Evolutionary conservation across 495 filamentous ascomycete genomes (phyloP).

Genomic region (Geoglossum glabrum): DNA sequence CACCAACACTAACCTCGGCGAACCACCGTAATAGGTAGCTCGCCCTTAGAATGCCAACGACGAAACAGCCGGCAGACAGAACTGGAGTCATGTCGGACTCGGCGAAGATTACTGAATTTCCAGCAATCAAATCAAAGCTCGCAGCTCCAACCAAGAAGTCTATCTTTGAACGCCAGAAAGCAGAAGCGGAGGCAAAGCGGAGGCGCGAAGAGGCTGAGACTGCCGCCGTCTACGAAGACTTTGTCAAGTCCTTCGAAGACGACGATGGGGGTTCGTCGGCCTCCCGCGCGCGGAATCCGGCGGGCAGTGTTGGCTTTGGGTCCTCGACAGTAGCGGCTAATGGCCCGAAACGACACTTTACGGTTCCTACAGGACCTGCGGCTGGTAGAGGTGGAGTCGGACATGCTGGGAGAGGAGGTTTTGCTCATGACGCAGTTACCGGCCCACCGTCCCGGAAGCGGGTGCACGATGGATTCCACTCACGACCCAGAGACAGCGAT

Average conservation of each 20-base stretch:
- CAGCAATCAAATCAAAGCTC: constrained; percentile 68
- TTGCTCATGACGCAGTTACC: constrained; percentile 29
- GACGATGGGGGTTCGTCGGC: constrained; percentile 25
- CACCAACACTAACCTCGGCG: no score
- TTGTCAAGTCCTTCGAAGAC: constrained; percentile 75
- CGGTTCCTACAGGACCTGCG: constrained; percentile 23
- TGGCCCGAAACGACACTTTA: constrained; percentile 31
- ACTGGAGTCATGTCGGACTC: constrained; percentile 1
- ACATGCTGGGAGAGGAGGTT: constrained; percentile 36
- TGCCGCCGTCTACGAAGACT: constrained; percentile 75
- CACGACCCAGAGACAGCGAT: constrained; percentile 20
- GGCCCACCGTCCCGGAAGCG: constrained; percentile 27
- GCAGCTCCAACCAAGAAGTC: constrained; percentile 71
- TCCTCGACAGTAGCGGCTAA: constrained; percentile 8
- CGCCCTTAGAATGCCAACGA: no score
- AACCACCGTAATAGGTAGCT: no score
- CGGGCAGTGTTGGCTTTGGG: neutral
- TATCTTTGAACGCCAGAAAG: constrained; percentile 79
- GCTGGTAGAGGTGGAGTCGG: constrained; percentile 16
- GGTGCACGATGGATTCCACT: constrained; percentile 27
- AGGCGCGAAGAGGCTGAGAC: constrained; percentile 74
- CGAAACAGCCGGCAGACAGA: neutral
- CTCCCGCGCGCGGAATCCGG: neutral
- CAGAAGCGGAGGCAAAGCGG: constrained; percentile 82
- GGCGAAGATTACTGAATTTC: constrained; percentile 36